Evolutionary conservation across 371 early-diverging fungal species (phyloP).

Genomic region (Batkoa obscura): DNA sequence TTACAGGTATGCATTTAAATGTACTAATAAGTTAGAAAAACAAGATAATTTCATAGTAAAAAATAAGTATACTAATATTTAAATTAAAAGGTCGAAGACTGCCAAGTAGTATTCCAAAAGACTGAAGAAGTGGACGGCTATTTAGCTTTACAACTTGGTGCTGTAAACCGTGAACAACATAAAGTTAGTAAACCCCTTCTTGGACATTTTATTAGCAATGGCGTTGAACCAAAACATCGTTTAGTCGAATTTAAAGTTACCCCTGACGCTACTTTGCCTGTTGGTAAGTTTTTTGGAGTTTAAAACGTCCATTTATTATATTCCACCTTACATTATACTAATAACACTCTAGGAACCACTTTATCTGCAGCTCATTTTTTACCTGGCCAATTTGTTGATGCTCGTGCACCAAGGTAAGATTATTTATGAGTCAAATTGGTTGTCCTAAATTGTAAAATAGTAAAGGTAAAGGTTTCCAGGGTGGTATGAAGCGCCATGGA

Average conservation of each 20-base stretch:
- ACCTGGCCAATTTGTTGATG: constrained; percentile 90
- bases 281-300: constrained; percentile 25
- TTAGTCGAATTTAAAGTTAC: constrained; percentile 69
- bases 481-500: constrained; percentile 93
- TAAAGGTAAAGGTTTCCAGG: constrained; percentile 90
- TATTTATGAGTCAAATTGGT: not conserved
- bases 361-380: constrained; percentile 77
- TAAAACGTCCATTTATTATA: not conserved
- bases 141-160: constrained; percentile 61
- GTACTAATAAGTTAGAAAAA: constrained; percentile 29
- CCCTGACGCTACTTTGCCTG: constrained; percentile 63
- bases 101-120: constrained; percentile 47
- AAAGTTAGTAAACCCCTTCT: constrained; percentile 41
- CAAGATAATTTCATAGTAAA: constrained; percentile 54
- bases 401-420: constrained; percentile 56
- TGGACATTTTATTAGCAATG: constrained; percentile 52
- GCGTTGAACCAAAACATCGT: constrained; percentile 53
- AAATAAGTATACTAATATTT: constrained; percentile 6
- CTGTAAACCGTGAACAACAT: constrained; percentile 36
- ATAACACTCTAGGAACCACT: constrained; percentile 24
- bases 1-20: constrained; percentile 40
- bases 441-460: constrained; percentile 16
- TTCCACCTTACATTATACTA: not conserved
- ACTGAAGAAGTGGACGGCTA: constrained; percentile 39
- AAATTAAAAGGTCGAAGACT: constrained; percentile 53